Evolutionary conservation across 805 yeast genomes (phyloP), one percentile per base, ranked within the genome.

Genomic region (Lachancea cidri): DNA sequence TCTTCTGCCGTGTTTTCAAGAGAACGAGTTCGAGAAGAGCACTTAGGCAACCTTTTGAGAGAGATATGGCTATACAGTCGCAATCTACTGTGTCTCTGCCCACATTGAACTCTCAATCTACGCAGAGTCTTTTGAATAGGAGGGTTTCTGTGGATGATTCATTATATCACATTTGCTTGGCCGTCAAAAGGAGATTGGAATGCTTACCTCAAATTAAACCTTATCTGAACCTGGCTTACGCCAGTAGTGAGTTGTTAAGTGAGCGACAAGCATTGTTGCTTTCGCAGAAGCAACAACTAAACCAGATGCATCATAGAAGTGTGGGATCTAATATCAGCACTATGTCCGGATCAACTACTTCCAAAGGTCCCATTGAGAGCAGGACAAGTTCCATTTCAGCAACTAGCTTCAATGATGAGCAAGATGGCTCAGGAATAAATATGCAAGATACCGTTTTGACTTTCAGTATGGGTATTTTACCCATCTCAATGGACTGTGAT

Each of bases 381-480:
- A 54, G 72, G 39, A 53, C 59, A 2, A 64, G 68, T 40, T 53
- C 65, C 0, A 39, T 62, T 14, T 68, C 73, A 7, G 59, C 52
- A 11, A 53, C 54, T 30, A 64, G 62, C 32, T 42, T 57, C 8
- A 61, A 62, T 41, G 68, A 66, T 29, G 71, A 64, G 6, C 52
- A 20, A 13, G 47, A 44, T n/a, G 17, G 15, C 7, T 41, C 42
- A 17, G 17, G 19, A 11, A 54, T 8, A 16, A 57, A 48, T 31
- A 55, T 56, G 52, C 66, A 58, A 42, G 64, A 58, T 46, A 54
- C 61, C 9, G 51, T 64, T 35, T 60, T 71, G 54, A 85, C 87
- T 4, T 85, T 78, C 63, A 77, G 83, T 36, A 84, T 83, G 45
- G 94, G 94, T 20, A 80, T 83, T 13, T 70, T 81, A 33, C 94